phyloP scores from a whole-genome alignment of 1,284 basidiomycete genomes.

The Bondarzewia mesenterica region DNA sequence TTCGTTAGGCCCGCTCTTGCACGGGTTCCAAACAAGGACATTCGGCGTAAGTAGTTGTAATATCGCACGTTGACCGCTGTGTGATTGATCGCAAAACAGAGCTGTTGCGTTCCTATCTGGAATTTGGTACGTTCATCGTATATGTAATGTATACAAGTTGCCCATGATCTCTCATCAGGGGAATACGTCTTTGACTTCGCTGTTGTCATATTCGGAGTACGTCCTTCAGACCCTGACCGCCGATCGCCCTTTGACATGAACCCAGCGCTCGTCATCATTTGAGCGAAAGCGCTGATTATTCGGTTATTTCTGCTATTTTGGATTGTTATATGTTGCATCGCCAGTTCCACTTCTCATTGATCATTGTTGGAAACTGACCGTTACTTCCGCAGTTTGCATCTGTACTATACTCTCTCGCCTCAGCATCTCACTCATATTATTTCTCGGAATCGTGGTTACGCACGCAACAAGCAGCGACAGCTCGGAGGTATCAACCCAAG shows the following conservation, averaged over 20 bases:
- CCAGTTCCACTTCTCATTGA: no score
- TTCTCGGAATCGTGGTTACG: no score
- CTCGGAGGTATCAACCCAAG: constrained; percentile 51
- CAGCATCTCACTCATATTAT: not conserved
- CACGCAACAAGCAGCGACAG: no score
- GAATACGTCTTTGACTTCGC: constrained; percentile 81
- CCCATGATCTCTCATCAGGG: constrained; percentile 30
- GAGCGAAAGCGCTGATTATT: constrained; percentile 39
- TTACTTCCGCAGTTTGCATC: not conserved
- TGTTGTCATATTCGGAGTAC: constrained; percentile 59
- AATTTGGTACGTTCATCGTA: constrained; percentile 46
- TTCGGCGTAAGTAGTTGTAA: constrained; percentile 54
- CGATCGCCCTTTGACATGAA: constrained; percentile 8
- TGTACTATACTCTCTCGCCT: not conserved
- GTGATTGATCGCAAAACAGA: constrained; percentile 34
- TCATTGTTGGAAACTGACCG: not conserved
- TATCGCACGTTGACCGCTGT: not conserved
- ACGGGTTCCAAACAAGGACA: constrained; percentile 74
- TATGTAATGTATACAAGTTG: not conserved
- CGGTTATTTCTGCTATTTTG: not conserved
- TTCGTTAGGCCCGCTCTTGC: constrained; percentile 51
- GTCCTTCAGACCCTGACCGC: constrained; percentile 11
- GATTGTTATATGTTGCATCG: not conserved
- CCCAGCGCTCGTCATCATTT: constrained; percentile 36
- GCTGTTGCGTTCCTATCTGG: constrained; percentile 64